Evolutionary conservation across 2,329 filamentous ascomycete species (phyloP).

Genomic region (Alternaria brassicicola): DNA sequence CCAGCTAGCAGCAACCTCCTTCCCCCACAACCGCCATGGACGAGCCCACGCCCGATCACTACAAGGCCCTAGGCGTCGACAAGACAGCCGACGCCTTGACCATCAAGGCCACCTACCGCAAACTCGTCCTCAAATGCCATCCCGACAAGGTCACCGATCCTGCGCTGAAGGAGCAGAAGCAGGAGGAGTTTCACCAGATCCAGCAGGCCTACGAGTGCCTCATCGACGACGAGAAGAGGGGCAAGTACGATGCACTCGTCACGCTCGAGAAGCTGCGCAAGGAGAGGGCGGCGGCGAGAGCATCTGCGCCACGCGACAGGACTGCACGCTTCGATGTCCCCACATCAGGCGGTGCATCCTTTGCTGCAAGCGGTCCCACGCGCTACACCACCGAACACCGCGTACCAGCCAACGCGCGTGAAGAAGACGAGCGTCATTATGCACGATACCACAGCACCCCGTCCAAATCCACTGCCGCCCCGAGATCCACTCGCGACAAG

Average conservation of each 20-base stretch:
- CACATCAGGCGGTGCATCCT: slow-evolving; percentile 36
- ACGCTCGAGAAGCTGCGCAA: slow-evolving; percentile 69
- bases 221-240: slow-evolving; percentile 73
- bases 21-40: slow-evolving; percentile 54
- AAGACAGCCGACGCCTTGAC: slow-evolving; percentile 72
- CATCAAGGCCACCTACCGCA: slow-evolving; percentile 82
- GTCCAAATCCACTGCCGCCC: slow-evolving; percentile 34
- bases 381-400: slow-evolving; percentile 45
- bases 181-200: slow-evolving; percentile 88
- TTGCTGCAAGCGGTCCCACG: slow-evolving; percentile 20
- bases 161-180: slow-evolving; percentile 75
- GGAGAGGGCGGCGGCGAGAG: slow-evolving; percentile 56
- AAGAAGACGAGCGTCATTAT: slow-evolving; percentile 48
- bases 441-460: slow-evolving; percentile 46
- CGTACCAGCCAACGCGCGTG: slow-evolving; percentile 25
- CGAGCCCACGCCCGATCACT: slow-evolving; percentile 71
- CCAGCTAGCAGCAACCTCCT: slow-evolving; percentile 6
- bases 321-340: slow-evolving; percentile 44
- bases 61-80: slow-evolving; percentile 74
- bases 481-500: slow-evolving; percentile 40
- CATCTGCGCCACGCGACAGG: slow-evolving; percentile 34
- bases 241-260: slow-evolving; percentile 78
- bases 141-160: slow-evolving; percentile 89
- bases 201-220: slow-evolving; percentile 93
- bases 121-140: slow-evolving; percentile 85